Evolutionary conservation across 148 eudicot genomes (phyloP).

Genomic region (Chenopodium album): DNA sequence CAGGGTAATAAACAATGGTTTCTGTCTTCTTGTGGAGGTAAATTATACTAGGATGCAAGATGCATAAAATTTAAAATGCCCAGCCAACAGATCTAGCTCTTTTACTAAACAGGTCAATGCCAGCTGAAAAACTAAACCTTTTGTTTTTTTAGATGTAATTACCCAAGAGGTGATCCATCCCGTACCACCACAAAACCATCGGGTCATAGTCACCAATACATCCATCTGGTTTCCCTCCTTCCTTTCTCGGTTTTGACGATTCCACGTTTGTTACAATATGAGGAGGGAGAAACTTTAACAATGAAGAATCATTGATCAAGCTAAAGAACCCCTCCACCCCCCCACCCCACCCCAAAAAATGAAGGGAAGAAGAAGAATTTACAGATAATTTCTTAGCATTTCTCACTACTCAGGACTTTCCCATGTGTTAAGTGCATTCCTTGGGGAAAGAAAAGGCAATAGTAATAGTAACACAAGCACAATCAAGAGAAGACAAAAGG

Average conservation of each 20-base stretch:
- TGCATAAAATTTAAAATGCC: not conserved
- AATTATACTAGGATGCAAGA: not conserved
- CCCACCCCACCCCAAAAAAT: not conserved
- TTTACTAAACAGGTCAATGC: no score
- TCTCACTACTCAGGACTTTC: not conserved
- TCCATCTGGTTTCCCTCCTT: not conserved
- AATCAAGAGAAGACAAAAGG: not conserved
- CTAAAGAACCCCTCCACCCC: no score
- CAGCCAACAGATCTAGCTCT: not conserved
- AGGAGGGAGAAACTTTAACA: no score
- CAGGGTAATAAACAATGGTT: not conserved
- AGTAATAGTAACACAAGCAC: not conserved
- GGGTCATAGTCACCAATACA: not conserved
- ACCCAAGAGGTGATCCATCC: not conserved
- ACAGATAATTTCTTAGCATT: not conserved
- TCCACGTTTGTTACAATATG: not conserved
- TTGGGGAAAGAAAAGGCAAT: not conserved
- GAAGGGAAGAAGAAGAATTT: not conserved
- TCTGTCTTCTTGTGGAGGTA: not conserved
- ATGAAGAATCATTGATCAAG: no score
- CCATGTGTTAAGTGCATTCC: not conserved
- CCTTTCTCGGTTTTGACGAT: not conserved
- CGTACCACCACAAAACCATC: not conserved
- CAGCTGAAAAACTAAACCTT: not conserved
- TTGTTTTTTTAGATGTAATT: not conserved